Conservation (phyloP, 176 grass and related monocot species). For the Panicum miliaceum region DNA sequence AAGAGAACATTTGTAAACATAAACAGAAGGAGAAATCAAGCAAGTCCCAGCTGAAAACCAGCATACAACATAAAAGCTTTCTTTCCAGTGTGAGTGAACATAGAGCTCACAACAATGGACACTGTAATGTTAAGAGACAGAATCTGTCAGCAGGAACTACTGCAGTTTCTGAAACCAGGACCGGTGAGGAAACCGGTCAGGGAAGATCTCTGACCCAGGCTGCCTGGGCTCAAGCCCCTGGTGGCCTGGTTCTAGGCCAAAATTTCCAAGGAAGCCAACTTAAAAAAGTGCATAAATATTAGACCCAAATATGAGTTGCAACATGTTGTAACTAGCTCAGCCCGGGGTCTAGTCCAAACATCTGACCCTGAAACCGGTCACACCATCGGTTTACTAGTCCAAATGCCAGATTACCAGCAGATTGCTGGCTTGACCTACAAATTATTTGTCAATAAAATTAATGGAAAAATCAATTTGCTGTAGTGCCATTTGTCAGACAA, state of each 20-base stretch:
- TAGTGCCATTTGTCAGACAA: neutral
- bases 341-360: too few species aligned
- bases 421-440: neutral
- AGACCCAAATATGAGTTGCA: too few species aligned
- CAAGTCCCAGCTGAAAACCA: neutral
- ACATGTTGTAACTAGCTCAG: too few species aligned
- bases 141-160: neutral
- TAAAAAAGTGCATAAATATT: too few species aligned
- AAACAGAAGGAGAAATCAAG: neutral
- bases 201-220: too few species aligned
- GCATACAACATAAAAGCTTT: neutral
- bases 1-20: conserved; percentile 4
- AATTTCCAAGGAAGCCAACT: too few species aligned
- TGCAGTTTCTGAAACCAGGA: neutral
- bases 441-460: neutral
- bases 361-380: too few species aligned
- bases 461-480: neutral
- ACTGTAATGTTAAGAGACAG: neutral
- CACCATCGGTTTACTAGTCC: neutral
- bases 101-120: neutral
- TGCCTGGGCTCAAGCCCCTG: too few species aligned
- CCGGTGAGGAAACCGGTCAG: neutral
- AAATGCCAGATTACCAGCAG: neutral
- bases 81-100: neutral
- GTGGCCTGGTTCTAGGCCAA: too few species aligned